phyloP scores from a whole-genome alignment of 176 grass and related monocot genomes.

The Ensete ventricosum region DNA sequence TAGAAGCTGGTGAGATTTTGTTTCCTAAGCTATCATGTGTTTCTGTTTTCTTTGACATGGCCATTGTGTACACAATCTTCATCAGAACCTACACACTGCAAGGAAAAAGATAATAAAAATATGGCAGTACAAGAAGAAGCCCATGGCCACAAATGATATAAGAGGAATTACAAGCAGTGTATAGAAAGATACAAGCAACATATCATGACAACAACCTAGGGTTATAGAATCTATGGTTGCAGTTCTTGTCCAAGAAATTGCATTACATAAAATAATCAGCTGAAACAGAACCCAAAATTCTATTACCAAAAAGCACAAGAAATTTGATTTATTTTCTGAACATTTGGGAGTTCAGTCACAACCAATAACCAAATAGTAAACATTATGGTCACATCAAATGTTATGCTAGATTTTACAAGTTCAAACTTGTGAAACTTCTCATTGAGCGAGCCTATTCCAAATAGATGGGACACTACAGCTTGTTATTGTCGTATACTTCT shows the following conservation, averaged over 20 bases:
- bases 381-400: background rate
- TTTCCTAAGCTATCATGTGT: background rate
- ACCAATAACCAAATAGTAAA: too few relatives aligned
- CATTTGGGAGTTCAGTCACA: background rate
- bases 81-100: slow-evolving; percentile 37
- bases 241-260: slow-evolving; percentile 1
- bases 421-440: background rate
- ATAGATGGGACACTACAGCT: too few relatives aligned
- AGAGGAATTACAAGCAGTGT: background rate
- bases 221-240: background rate
- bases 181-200: background rate
- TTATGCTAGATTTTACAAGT: background rate
- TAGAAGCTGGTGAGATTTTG: background rate
- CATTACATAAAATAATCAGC: background rate
- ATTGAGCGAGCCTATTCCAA: background rate
- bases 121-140: too few relatives aligned
- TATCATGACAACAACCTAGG: slow-evolving; percentile 4
- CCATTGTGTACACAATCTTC: slow-evolving; percentile 18
- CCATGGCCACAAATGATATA: background rate
- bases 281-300: background rate
- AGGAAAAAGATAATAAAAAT: background rate
- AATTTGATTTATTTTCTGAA: background rate
- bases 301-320: background rate
- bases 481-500: too few relatives aligned
- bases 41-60: slow-evolving; percentile 24